Conservation (phyloP, 768 basidiomycete species). For the Gyrodon lividus region DNA sequence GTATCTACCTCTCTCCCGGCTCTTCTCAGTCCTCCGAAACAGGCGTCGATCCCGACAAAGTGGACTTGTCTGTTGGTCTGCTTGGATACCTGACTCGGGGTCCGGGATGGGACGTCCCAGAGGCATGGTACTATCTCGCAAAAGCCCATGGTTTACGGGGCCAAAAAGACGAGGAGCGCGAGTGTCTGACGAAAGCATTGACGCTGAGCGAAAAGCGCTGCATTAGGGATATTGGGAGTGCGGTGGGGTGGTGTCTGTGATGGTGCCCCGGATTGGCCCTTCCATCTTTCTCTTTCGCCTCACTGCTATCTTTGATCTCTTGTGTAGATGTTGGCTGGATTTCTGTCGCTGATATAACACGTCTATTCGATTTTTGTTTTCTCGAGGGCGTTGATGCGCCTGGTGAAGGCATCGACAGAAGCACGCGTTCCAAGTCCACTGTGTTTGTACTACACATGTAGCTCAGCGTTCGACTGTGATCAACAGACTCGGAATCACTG, state of each 20-base stretch:
- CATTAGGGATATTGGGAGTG: slow-evolving; percentile 59
- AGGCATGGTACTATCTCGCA: slow-evolving; percentile 93
- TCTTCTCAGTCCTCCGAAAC: slow-evolving; percentile 16
- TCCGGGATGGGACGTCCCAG: slow-evolving; percentile 85
- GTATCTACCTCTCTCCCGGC: slow-evolving; percentile 58
- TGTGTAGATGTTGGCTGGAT: neutral
- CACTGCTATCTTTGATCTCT: neutral
- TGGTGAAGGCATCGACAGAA: too few species aligned
- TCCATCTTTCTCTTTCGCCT: too few species aligned
- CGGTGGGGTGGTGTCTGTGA: slow-evolving; percentile 69
- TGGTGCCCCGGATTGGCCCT: neutral
- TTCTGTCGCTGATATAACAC: neutral
- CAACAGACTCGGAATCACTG: neutral
- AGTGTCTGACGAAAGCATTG: slow-evolving; percentile 73
- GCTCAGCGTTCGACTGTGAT: too few species aligned
- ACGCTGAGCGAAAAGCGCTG: slow-evolving; percentile 58
- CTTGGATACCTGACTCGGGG: slow-evolving; percentile 76
- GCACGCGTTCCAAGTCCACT: too few species aligned
- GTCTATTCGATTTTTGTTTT: neutral
- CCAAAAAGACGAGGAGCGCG: slow-evolving; percentile 66
- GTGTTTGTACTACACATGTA: too few species aligned
- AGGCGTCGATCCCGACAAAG: slow-evolving; percentile 39
- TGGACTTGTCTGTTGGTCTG: slow-evolving; percentile 82
- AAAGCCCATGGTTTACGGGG: slow-evolving; percentile 77
- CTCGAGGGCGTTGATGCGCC: neutral